These are phyloP conservation scores for Pythium pectinolyticum DNA, from an alignment of 352 stramenopile species.

Conservation along the genomic window DNA sequence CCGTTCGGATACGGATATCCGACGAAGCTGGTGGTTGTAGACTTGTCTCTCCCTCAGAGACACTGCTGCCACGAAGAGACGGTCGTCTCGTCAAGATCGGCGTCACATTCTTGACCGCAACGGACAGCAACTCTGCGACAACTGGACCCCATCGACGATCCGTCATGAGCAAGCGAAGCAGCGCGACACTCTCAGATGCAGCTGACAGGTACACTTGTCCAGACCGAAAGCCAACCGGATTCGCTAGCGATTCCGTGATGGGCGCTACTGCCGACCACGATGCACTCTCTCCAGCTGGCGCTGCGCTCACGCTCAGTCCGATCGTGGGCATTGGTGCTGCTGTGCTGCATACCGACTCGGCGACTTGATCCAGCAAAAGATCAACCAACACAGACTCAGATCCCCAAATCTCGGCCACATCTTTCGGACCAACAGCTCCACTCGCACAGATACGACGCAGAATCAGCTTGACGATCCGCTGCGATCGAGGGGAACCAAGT, in stretches of 20 bases:
- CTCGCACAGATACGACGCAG: conserved; percentile 71
- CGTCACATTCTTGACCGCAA: conserved; percentile 71
- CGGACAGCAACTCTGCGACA: conserved; percentile 67
- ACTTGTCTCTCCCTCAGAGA: background rate
- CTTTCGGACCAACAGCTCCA: conserved; percentile 58
- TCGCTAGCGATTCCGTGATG: conserved; percentile 76
- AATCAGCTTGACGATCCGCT: conserved; percentile 83
- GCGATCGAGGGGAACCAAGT: conserved; percentile 69
- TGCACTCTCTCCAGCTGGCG: conserved; percentile 10
- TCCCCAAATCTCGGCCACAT: conserved; percentile 72
- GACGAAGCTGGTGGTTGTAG: conserved; percentile 30
- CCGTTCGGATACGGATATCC: conserved; percentile 63
- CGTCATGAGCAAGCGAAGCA: conserved; percentile 72
- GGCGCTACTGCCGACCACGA: conserved; percentile 11
- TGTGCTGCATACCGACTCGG: conserved; percentile 82
- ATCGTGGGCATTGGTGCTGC: conserved; percentile 61
- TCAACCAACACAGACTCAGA: conserved; percentile 84
- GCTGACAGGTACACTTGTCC: conserved; percentile 78
- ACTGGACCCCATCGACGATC: conserved; percentile 60
- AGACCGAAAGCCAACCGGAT: conserved; percentile 76
- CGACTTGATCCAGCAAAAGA: conserved; percentile 82
- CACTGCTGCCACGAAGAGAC: background rate
- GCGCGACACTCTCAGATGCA: conserved; percentile 79
- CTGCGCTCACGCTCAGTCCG: conserved; percentile 40
- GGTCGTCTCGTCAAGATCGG: conserved; percentile 43